phyloP scores from a whole-genome alignment of 805 yeast species.

The Sungouiella thailandica region DNA sequence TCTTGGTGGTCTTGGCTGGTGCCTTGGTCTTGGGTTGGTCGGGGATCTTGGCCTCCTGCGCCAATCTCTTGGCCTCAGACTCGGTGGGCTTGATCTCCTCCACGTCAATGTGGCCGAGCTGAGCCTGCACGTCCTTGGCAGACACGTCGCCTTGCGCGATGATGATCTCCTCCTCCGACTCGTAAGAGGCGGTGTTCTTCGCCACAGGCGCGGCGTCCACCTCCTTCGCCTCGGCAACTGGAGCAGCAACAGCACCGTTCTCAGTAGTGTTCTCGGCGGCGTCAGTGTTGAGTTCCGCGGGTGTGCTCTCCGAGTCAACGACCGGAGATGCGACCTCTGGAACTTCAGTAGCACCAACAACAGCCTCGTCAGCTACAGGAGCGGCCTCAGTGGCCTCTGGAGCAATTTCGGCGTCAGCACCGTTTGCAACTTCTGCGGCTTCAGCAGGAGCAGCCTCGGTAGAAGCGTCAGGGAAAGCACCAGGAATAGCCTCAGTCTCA shows the following conservation, averaged over 20 bases:
- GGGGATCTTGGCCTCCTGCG: slow-evolving; percentile 27
- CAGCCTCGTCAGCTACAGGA: slow-evolving; percentile 1
- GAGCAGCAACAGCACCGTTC: slow-evolving; percentile 4
- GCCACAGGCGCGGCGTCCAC: slow-evolving; percentile 15
- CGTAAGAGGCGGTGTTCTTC: slow-evolving; percentile 5
- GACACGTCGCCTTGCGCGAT: slow-evolving; percentile 33
- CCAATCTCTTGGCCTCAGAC: slow-evolving; percentile 32
- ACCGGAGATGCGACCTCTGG: slow-evolving; percentile 8
- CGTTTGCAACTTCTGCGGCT: slow-evolving; percentile 3
- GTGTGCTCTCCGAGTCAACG: slow-evolving; percentile 2
- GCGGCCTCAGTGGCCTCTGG: slow-evolving; percentile 5
- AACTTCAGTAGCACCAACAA: slow-evolving; percentile 1
- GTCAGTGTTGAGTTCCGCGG: too few relatives aligned
- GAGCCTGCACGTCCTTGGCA: slow-evolving; percentile 26
- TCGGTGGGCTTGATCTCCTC: slow-evolving; percentile 41
- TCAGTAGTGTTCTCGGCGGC: slow-evolving; percentile 6
- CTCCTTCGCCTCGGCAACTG: slow-evolving; percentile 10
- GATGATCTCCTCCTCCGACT: slow-evolving; percentile 34
- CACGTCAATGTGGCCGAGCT: slow-evolving; percentile 31
- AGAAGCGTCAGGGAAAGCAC: slow-evolving; percentile 4
- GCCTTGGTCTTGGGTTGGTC: slow-evolving; percentile 1
- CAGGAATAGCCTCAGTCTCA: slow-evolving; percentile 6
- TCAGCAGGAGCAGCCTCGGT: slow-evolving; percentile 6
- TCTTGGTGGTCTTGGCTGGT: slow-evolving; percentile 4
- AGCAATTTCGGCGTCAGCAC: slow-evolving; percentile 5